Evolutionary conservation across 129 eudicot genomes (phyloP).

Genomic region (Flaveria trinervia): DNA sequence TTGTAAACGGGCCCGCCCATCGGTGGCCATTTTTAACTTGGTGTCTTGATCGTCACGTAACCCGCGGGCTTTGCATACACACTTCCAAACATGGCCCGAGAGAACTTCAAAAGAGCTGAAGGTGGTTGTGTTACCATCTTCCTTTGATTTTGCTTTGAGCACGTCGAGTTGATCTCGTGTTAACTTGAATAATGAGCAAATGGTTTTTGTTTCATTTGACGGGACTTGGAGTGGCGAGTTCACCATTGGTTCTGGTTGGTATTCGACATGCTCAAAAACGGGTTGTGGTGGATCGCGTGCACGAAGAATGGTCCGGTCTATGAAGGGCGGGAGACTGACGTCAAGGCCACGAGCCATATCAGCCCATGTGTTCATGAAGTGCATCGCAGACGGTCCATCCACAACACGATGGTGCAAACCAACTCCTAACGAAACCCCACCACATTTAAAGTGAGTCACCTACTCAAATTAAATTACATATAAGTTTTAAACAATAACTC

Average conservation of each 20-base stretch:
- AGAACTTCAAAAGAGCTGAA: slow-evolving; percentile 22
- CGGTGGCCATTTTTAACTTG: neutral
- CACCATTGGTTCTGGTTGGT: slow-evolving; percentile 9
- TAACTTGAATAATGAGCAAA: neutral
- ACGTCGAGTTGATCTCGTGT: slow-evolving; percentile 17
- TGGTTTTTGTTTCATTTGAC: slow-evolving; percentile 5
- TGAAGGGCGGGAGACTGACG: slow-evolving; percentile 25
- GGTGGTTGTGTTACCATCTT: neutral
- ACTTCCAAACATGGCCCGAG: slow-evolving; percentile 27
- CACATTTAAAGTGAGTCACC: slow-evolving; percentile 26
- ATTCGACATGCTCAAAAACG: slow-evolving; percentile 7
- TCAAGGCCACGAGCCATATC: slow-evolving; percentile 30
- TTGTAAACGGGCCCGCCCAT: slow-evolving; percentile 24
- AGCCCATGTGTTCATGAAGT: slow-evolving; percentile 27
- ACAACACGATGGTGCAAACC: slow-evolving; percentile 21
- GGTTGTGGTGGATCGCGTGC: slow-evolving; percentile 26
- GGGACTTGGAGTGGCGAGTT: neutral
- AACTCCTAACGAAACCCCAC: slow-evolving; percentile 25
- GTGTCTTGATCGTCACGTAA: neutral
- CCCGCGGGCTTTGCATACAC: slow-evolving; percentile 23
- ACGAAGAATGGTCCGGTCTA: slow-evolving; percentile 19
- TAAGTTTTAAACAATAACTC: neutral
- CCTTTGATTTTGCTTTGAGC: slow-evolving; percentile 23
- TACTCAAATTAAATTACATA: neutral
- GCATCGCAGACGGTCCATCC: slow-evolving; percentile 15